Conservation (phyloP, 2,329 filamentous ascomycete species). For the Karstenula rhodostoma region DNA sequence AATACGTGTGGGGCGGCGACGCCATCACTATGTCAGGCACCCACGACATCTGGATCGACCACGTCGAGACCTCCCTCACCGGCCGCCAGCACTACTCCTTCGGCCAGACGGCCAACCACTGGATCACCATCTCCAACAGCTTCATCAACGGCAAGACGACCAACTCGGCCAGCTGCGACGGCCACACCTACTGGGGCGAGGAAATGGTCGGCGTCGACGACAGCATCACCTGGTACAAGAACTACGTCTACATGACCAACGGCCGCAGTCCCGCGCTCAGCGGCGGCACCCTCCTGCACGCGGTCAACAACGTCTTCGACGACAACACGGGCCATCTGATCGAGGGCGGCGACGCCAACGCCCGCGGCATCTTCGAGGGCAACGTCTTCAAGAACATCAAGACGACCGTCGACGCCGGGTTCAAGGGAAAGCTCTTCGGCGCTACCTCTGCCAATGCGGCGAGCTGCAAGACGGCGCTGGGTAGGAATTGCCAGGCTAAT, state of each 20-base stretch:
- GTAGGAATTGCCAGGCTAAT: neutral
- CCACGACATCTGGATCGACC: constrained; percentile 46
- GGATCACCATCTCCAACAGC: constrained; percentile 28
- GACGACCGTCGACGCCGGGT: neutral
- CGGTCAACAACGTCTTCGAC: constrained; percentile 27
- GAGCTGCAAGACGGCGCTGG: neutral
- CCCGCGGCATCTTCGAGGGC: constrained; percentile 25
- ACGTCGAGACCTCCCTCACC: constrained; percentile 17
- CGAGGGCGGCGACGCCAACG: constrained; percentile 21
- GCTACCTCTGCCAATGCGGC: neutral
- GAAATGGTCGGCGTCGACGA: constrained; percentile 28
- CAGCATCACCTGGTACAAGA: constrained; percentile 27
- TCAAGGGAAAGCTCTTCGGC: neutral
- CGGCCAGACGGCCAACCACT: constrained; percentile 18
- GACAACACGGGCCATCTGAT: constrained; percentile 26
- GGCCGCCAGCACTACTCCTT: constrained; percentile 26
- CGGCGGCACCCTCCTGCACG: constrained; percentile 27
- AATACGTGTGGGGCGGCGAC: constrained; percentile 50
- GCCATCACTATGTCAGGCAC: constrained; percentile 42
- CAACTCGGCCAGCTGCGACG: constrained; percentile 27
- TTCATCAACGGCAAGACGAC: constrained; percentile 26
- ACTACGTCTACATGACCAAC: constrained; percentile 27
- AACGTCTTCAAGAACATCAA: constrained; percentile 22
- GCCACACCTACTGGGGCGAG: constrained; percentile 30
- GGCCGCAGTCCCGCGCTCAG: constrained; percentile 25